These are phyloP conservation scores for Eucalyptus microcorys DNA, from an alignment of 345 rosid genomes.

Conservation along the genomic window DNA sequence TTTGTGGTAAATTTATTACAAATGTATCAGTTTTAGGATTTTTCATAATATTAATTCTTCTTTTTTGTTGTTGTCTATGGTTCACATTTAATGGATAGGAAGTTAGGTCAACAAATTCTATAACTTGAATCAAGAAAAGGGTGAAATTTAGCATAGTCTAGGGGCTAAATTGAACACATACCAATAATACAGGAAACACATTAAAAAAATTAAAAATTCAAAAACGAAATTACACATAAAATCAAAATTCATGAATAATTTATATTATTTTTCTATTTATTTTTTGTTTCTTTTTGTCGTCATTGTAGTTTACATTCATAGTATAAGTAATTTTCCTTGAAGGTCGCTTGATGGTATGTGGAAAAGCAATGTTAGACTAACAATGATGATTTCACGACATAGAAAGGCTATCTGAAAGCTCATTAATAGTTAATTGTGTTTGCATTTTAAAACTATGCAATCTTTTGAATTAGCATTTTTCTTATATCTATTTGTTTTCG, in stretches of 20 bases:
- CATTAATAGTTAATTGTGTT: background rate
- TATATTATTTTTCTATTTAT: background rate
- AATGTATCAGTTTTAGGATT: accelerated
- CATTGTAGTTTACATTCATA: background rate
- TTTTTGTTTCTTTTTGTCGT: background rate
- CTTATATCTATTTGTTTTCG: background rate
- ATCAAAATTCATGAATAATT: background rate
- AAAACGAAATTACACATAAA: background rate
- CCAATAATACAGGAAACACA: accelerated
- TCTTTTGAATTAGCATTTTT: background rate
- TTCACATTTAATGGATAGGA: background rate
- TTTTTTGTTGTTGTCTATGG: background rate
- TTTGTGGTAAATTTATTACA: no score
- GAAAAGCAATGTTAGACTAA: background rate
- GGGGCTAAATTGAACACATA: background rate
- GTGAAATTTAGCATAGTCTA: background rate
- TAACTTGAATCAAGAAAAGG: background rate
- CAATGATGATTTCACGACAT: background rate
- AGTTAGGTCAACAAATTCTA: background rate
- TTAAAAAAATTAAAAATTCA: background rate
- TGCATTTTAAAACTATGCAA: background rate
- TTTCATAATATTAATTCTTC: accelerated
- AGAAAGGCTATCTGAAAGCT: background rate
- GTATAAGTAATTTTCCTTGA: background rate
- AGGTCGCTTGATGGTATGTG: background rate